Base-by-base conservation (phyloP, 805 yeast species). In the Yarrowia keelungensis region DNA sequence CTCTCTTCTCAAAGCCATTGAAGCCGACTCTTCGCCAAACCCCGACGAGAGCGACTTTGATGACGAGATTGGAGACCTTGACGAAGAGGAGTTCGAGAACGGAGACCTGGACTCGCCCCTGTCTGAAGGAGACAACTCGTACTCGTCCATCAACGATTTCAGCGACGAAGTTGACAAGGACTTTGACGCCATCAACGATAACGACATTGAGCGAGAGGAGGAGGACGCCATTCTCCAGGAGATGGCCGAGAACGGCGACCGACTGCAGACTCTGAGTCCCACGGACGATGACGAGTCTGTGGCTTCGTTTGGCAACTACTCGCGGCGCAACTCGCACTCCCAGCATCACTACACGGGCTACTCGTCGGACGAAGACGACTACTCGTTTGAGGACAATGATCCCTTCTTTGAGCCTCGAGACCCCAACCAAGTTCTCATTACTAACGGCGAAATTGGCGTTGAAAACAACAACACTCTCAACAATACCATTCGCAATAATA, bases 101-200 rank as follows among this genome's bases (percentile, higher is more conserved):
- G 42, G 56, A 38, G 67, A 62, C 47, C 54, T 62, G 45, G 67
- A 39, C 43, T 62, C 70, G 42, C 15, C 69, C 51, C 26, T 59
- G 32, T 59, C 65, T 1, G 42, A 42, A 9, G 64, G 50, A 15
- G 22, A 70, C 70, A 32, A 39, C 43, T 12, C 75, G 75, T 65
- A 50, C 26, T 65, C 61, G 15, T 65, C 68, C 19, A 45, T 43
- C 45, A 62, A 53, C 62, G 68, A 39, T 42, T 62, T 47, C 15
- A 35, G 72, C 69, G 76, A 74, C 16, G 73, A 79, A n/a, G 82
- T 77, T n/a, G 78, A 74, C 41, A 70, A 69, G 9, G 69, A 70
- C 32, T 62, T 62, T 32, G 68, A 65, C 19, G 42, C 59, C 49
- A 22, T 72, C 70, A 75, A 73, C 32, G 73, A 79, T 16, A 82